Evolutionary conservation across 1,284 basidiomycete species (phyloP), one percentile per base, ranked within the genome.

Genomic region (Chalciporus piperatoides): DNA sequence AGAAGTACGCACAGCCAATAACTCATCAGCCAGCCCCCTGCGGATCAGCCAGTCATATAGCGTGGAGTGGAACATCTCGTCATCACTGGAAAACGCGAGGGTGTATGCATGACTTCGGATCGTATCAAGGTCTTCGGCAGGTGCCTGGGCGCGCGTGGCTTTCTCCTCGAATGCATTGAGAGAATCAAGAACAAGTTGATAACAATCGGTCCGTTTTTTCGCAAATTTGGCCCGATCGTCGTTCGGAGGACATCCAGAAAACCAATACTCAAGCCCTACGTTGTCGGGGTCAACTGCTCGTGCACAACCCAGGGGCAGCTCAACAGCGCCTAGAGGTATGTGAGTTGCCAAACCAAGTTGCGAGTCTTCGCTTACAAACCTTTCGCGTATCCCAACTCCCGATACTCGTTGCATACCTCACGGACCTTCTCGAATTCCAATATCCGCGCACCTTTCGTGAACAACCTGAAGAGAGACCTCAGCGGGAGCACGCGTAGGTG

Each of bases 31-130:
- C 57, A 92, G 76, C 8, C 85, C 81, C 35, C 83, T 80, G 24
- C 74, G 71, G 41, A 97, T 88, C 46, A 96, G 73, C 95, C 95
- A 98, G 61, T 96, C 92, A 67, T 99, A 99, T 54, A 99, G 69
- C 41, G 86, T 86, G 35, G 88, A 93, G 70, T 99, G 95, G 75
- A 98, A 97, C 68, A 97, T 83, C 59, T 92, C 86, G 67, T 99
- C 96, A 44, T 88, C 79, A 53, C 86, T 87, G 1, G 81, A 75
- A 54, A 97, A 87, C 0, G 92, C 92, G 50, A 93, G 75, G 37
- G 87, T 82, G 63, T 90, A 92, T 0, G 90, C 89, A 61, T 86
- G 83, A 38, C 74, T 78, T 43, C 85, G 78, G 14, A 88, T 79
- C 21, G 78, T 74, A 55, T 90, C 86, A 11, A 78, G 74, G 47